phyloP scores from a whole-genome alignment of 2,329 filamentous ascomycete genomes.

The Penicillium sp. region DNA sequence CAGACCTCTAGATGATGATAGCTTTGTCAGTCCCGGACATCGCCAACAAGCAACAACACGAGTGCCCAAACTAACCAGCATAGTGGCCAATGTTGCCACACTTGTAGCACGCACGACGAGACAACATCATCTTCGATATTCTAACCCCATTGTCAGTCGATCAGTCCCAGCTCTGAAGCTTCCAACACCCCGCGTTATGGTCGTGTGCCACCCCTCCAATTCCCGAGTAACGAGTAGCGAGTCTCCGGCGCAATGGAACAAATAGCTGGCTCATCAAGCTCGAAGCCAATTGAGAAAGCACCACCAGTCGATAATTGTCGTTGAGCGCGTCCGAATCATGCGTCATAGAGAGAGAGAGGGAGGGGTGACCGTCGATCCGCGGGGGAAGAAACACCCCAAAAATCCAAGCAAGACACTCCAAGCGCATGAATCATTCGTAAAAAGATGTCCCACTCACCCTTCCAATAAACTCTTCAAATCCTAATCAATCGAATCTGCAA shows the following conservation, averaged over 20 bases:
- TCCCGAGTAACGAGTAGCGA: background rate
- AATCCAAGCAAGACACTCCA: background rate
- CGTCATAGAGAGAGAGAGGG: slow-evolving; percentile 16
- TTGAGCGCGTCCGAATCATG: background rate
- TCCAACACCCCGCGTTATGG: slow-evolving; percentile 4
- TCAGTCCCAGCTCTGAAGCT: slow-evolving; percentile 13
- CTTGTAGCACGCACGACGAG: slow-evolving; percentile 81
- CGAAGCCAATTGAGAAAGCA: background rate
- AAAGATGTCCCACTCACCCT: slow-evolving; percentile 37
- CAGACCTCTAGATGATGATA: slow-evolving; percentile 78
- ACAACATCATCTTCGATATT: slow-evolving; percentile 71
- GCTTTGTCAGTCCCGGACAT: slow-evolving; percentile 19
- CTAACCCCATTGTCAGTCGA: slow-evolving; percentile 30
- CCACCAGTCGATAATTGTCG: background rate
- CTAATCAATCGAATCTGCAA: slow-evolving; percentile 28
- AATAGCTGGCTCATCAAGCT: background rate
- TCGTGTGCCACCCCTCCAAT: slow-evolving; percentile 7
- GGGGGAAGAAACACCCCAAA: slow-evolving; percentile 6
- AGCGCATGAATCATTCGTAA: slow-evolving; percentile 2
- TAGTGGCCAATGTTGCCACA: slow-evolving; percentile 78
- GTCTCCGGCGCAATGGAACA: background rate
- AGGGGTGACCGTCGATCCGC: slow-evolving; percentile 17
- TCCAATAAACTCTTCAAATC: slow-evolving; percentile 34
- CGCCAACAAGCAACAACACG: background rate
- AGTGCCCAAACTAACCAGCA: slow-evolving; percentile 50